Base-by-base conservation (phyloP, 148 eudicot species). In the Arbutus unedo region DNA sequence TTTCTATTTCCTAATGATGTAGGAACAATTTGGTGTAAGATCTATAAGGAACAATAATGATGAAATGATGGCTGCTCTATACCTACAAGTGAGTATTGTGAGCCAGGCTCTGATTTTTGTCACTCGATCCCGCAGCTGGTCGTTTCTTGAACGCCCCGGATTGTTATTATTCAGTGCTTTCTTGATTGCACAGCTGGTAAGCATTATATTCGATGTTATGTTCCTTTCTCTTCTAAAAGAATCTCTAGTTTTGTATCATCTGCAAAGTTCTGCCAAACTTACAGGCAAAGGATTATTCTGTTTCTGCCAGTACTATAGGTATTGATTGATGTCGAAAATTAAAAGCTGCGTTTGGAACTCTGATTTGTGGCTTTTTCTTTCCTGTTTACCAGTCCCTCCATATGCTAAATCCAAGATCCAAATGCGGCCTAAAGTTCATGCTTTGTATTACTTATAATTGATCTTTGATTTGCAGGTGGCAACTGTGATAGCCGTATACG, bases 41-140 rank as follows among this genome's bases (percentile, higher is more conserved):
- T 70, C 86, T 77, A 45, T 96, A 13, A 89, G 89, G 71, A 1
- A 76, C 56, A 89, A 71, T 76, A 81, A 79, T 5, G 47, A 86
- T 21, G 95, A 95, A 85, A 89, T 90, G 96, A 95, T 95, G 98
- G 92, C 98, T 75, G 98, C 94, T 49, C 72, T 95, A 15, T 95
- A 95, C 86, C 92, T 95, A 49, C 98, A 95, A 95, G 98, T 95
- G 81, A 95, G 98, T 88, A 91, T 93, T 51, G 91, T 95, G 51
- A 95, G 98, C 85, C 98, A 95, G 82, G 98, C 98, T 84, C 88
- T 95, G 77, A 95, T 95, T 78, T 95, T 95, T 56, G 98, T 95
- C 79, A 94, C 98, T 77, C 86, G 98, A 68, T 96, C 98, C 21
- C 95, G 98, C 50, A 90, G 98, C 87, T 93, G 95, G 93, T 96